Evolutionary conservation across 805 yeast genomes (phyloP), one percentile per base, ranked within the genome.

Genomic region (Myxozyma udenii): DNA sequence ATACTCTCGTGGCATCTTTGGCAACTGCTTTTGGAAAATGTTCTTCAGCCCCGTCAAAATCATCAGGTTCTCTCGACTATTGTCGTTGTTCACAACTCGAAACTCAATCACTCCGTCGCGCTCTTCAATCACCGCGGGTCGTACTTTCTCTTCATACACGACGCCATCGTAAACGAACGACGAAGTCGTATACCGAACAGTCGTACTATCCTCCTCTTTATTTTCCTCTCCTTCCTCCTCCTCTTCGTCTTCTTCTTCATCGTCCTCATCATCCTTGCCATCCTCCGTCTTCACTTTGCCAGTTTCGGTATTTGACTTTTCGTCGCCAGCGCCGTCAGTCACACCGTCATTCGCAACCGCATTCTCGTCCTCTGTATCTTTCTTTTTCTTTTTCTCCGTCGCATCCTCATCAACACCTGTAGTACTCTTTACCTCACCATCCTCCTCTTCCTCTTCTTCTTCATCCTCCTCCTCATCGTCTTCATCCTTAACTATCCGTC

Each of bases 1-100:
- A 70, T 93, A 93, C 66, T 93, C 98, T 56, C 93, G 79, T 19
- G 99, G 99, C 99, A 93, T 93, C 70, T 93, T 91, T 1, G 99
- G 99, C 57, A 93, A 77, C 71, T 93, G 99, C 64, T 90, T 90
- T 67, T 93, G 98, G 68, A 93, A 93, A 59, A 93, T 91, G 66
- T 91, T 93, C 70, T 93, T 93, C 57, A 93, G 71, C 1, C 99
- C 99, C 0, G 98, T 93, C 57, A 93, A 73, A 44, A 93, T 91
- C 76, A 93, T 87, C 74, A 93, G 74, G 67, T 80, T 87, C 63
- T 93, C 98, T 55, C 78, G 77, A 1, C 89, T 76, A 65, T 89
- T 87, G 67, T 93, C 98, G 71, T 93, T 91, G 69, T 93, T 93
- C 24, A 93, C 99, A 28, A 93, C 99, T 50, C 98, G 76, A 64